Base-by-base conservation (phyloP, 345 rosid species). In the Kernera saxatilis region DNA sequence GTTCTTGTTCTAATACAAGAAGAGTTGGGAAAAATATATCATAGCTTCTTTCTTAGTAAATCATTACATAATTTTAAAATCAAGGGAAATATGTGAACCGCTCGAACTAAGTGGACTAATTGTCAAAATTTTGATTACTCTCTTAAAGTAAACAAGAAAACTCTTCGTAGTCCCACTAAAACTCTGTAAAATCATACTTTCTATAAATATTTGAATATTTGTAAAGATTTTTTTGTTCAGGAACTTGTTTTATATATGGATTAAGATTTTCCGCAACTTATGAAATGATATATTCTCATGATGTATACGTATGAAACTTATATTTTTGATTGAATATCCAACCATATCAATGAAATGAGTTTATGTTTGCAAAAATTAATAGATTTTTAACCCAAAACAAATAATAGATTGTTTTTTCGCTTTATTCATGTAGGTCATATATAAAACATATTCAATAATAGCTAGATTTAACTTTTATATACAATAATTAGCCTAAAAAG, bases 401-500 rank as follows among this genome's bases (percentile, higher is more conserved):
- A n/a, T 9, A 61, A 27, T 35, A 41, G 45, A 37, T 14, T 27
- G 2, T 13, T 27, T 52, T 18, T 32, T 54, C 10, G 17, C 6
- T 57, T 19, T 56, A 21, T 68, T 27, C 10, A 9, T 29, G 10
- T 40, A 67, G 22, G 15, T 15, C 23, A 22, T 19, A 40, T 13
- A 39, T 19, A 40, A 18, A 39, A 14, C 15, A 54, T 22, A 10
- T 9, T 14, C 26, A 53, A 41, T 13, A 22, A 26, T 54, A 32
- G 45, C 25, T 32, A 45, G 35, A 44, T 22, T 32, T 44, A 21
- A 23, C 41, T 61, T 50, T 29, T 29, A 51, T 51, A n/a, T 62
- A 40, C 21, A 71, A 62, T 30, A 40, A 62, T 71, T 61, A 61
- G 53, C 62, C 53, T 39, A 19, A 58, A 49, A 70, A 69, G n/a